Base-by-base conservation (phyloP, 2,329 filamentous ascomycete species). In the Penicillium sp. region DNA sequence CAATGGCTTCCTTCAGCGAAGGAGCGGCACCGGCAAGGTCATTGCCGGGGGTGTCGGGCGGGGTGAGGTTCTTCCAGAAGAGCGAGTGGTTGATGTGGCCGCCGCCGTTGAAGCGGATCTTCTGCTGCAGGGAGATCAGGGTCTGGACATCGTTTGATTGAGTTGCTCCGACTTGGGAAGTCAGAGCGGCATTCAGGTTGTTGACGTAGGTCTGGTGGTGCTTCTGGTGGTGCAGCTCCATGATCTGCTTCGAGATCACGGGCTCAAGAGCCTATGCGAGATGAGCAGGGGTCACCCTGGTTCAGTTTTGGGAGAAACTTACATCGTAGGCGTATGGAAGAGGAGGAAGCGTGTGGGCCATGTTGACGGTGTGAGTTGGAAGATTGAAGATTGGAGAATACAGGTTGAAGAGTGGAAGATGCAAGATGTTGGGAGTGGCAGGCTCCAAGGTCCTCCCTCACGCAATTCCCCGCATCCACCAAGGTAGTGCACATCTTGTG, bases 161-260 rank as follows among this genome's bases (percentile, higher is more conserved):
- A 2, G 81, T 75, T 13, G 86, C 84, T 4, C 78, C 72, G 45
- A 79, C 75, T 57, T 89, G 86, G 12, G 81, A 84, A 69, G 90
- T 83, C 51, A 84, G 79, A 37, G 89, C 88, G 51, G 86, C 81
- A 78, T 96, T 96, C 76, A 90, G 88, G 69, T 89, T 89, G 72
- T 87, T 94, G 64, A 96, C 88, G 74, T 96, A 96, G 65, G 91
- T 91, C 75, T 93, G 87, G 79, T 96, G 91, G 80, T 96, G 91
- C 78, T 93, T 95, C 76, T 83, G 84, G 83, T 96, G 89, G 80
- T 96, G 91, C 26, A 96, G 84, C 78, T 95, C 88, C 91, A 96
- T 96, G 78, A 96, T 96, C 76, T 93, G 84, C 70, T 87, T 86
- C 33, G 88, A 91, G 80, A 96, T 82, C 71, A 80, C 70, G 61